Evolutionary conservation across 306 rosid species (phyloP).

Genomic region (Cotoneaster glaucophyllus): DNA sequence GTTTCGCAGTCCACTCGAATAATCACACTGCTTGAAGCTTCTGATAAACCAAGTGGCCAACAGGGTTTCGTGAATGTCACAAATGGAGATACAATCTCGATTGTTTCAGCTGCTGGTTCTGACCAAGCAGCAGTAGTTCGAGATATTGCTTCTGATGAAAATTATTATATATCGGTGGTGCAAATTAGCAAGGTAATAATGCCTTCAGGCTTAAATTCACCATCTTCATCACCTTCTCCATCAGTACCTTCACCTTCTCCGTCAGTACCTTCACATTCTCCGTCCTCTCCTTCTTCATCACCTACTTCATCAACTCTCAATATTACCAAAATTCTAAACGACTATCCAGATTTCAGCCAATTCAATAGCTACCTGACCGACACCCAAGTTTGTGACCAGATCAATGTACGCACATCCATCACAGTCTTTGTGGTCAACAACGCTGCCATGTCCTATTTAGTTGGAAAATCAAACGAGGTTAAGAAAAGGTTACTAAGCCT

Average conservation of each 20-base stretch:
- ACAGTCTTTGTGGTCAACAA: not conserved
- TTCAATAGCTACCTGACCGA: not conserved
- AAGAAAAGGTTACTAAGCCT: not conserved
- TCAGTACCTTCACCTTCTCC: not conserved
- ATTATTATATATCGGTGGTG: not conserved
- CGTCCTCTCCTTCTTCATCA: too few species aligned
- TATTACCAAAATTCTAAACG: not conserved
- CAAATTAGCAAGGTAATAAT: not conserved
- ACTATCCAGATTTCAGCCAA: not conserved
- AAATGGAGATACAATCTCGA: not conserved
- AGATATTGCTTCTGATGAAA: not conserved
- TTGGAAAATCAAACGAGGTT: not conserved
- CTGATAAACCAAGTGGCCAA: constrained; percentile 15
- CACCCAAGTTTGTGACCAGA: not conserved
- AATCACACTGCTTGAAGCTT: constrained; percentile 24
- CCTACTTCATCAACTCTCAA: not conserved
- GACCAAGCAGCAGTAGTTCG: not conserved
- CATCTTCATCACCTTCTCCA: not conserved
- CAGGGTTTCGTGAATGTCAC: constrained; percentile 26
- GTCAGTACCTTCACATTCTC: not conserved
- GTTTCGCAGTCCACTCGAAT: not conserved
- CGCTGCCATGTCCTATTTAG: not conserved
- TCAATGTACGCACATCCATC: not conserved
- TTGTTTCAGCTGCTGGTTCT: constrained; percentile 13
- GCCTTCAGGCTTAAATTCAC: not conserved